These are phyloP conservation scores for Botrytis sinoallii DNA, from an alignment of 2,329 filamentous ascomycete species.

Conservation along the genomic window DNA sequence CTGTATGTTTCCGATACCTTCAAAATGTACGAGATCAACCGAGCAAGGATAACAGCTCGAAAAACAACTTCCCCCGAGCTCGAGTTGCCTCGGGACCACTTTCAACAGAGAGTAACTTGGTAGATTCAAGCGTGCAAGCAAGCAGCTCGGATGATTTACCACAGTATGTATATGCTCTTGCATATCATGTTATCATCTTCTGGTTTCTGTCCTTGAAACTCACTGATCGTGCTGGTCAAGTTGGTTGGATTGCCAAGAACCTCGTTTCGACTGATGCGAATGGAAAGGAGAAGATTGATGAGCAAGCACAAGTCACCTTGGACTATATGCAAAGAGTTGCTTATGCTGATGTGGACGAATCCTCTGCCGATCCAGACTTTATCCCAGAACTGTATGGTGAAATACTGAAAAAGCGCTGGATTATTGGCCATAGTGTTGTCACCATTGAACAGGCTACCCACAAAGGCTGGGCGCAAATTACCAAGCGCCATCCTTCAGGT, in stretches of 20 bases:
- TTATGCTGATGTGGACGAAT: conserved; percentile 82
- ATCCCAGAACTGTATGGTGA: conserved; percentile 62
- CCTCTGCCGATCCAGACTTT: conserved; percentile 63
- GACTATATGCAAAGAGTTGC: conserved; percentile 92
- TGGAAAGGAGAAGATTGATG: conserved; percentile 74
- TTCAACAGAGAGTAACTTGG: conserved; percentile 41
- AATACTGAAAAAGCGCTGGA: conserved; percentile 65
- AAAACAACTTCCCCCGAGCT: conserved; percentile 40
- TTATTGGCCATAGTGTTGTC: conserved; percentile 71
- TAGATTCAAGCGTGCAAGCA: conserved; percentile 41
- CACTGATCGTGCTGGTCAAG: conserved; percentile 76
- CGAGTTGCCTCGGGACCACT: conserved; percentile 28
- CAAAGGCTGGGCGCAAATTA: conserved; percentile 67
- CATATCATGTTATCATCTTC: conserved; percentile 92
- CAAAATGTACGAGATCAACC: conserved; percentile 75
- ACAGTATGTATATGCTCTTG: conserved; percentile 89
- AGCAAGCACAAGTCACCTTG: conserved; percentile 89
- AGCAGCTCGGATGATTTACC: conserved; percentile 70
- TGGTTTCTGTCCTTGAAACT: conserved; percentile 93
- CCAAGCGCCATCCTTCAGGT: conserved; percentile 68
- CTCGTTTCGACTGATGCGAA: conserved; percentile 73
- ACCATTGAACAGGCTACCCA: conserved; percentile 68
- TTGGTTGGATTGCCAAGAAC: conserved; percentile 86
- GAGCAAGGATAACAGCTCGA: conserved; percentile 38
- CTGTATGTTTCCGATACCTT: conserved; percentile 89